Percentiles rank a stretch among this genome's conserved stretches.
These are phyloP conservation scores for Populus euphratica DNA, from an alignment of 345 rosid species.

Conservation along the genomic window DNA sequence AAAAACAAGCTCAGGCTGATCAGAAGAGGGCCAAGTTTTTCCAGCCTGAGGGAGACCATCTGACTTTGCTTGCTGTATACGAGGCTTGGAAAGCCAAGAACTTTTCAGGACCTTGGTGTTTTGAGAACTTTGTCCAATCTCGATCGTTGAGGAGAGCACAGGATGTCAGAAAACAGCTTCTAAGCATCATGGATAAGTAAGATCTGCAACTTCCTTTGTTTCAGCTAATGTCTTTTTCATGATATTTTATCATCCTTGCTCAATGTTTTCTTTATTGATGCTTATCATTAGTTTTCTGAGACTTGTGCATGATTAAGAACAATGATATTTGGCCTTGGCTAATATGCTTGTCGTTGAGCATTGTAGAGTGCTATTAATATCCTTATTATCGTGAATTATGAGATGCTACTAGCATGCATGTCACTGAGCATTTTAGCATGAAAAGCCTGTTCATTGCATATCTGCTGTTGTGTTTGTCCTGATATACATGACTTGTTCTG, in stretches of 20 bases:
- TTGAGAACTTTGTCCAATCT: constrained; percentile 79
- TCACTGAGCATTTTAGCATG: neutral
- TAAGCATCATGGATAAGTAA: constrained; percentile 88
- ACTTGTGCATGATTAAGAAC: neutral
- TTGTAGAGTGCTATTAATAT: neutral
- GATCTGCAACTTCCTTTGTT: constrained; percentile 3
- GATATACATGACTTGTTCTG: neutral
- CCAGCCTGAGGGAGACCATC: constrained; percentile 87
- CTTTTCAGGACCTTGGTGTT: constrained; percentile 91
- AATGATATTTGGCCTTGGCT: neutral
- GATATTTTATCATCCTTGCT: neutral
- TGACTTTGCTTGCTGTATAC: constrained; percentile 88
- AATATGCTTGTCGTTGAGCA: neutral
- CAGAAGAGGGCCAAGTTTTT: constrained; percentile 88
- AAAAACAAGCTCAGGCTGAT: constrained; percentile 94
- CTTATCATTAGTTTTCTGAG: neutral
- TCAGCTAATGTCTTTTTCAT: neutral
- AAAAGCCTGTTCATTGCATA: neutral
- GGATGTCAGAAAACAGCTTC: constrained; percentile 86
- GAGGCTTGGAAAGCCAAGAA: constrained; percentile 92
- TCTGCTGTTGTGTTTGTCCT: neutral
- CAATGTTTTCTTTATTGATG: neutral
- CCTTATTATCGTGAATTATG: neutral
- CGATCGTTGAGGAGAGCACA: constrained; percentile 78
- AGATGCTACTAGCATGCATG: neutral